Evolutionary conservation across 176 grass and related monocot species (phyloP).

Genomic region (Ensete glaucum): DNA sequence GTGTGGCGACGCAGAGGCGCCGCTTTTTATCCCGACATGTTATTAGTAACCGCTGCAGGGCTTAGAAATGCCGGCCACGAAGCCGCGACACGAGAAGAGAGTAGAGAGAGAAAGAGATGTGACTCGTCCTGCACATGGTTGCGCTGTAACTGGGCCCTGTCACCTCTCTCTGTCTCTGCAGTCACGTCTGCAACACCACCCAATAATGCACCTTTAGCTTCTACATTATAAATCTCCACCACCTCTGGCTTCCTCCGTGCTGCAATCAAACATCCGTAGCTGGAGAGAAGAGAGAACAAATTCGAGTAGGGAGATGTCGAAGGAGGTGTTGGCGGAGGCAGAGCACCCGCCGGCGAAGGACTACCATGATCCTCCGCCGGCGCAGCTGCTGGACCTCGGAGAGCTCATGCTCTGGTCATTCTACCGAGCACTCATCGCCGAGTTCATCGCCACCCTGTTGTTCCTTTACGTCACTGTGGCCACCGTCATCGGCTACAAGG

Average conservation of each 20-base stretch:
- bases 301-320: constrained; percentile 12
- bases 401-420: constrained; percentile 59
- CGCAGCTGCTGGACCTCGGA: constrained; percentile 37
- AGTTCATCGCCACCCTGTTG: constrained; percentile 76
- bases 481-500: constrained; percentile 82
- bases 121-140: neutral
- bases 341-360: constrained; percentile 22
- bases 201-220: neutral
- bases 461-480: constrained; percentile 80
- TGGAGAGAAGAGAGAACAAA: neutral
- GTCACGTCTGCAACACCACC: neutral
- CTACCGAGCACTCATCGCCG: constrained; percentile 68
- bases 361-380: constrained; percentile 46
- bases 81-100: too few species aligned
- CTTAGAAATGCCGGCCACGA: too few species aligned
- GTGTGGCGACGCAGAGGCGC: too few species aligned
- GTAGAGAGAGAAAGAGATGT: too few species aligned
- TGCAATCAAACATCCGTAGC: neutral
- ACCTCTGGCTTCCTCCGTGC: neutral
- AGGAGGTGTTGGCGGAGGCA: constrained; percentile 4
- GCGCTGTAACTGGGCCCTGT: neutral
- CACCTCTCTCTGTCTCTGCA: neutral
- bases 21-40: too few species aligned
- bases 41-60: too few species aligned
- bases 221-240: neutral